A percentile compares a stretch with the other conserved stretches of the same genome.
phyloP scores from a whole-genome alignment of 352 stramenopile genomes.

The Globisporangium emineosum region DNA sequence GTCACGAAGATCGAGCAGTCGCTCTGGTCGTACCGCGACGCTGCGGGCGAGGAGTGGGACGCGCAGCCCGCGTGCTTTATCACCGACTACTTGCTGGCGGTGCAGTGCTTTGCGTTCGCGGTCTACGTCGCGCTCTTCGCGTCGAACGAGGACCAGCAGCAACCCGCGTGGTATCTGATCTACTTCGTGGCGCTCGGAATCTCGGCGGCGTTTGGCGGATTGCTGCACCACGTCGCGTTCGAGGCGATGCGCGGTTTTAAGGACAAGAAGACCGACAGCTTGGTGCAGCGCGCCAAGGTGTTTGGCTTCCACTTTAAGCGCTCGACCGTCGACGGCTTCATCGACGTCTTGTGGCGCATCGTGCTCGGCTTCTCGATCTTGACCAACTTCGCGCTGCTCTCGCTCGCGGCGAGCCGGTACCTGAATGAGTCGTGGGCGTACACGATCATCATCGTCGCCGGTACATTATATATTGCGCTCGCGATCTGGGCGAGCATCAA shows the following conservation, averaged over 20 bases:
- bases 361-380: constrained; percentile 80
- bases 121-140: constrained; percentile 79
- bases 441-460: constrained; percentile 66
- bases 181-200: constrained; percentile 86
- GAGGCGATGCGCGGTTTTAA: constrained; percentile 68
- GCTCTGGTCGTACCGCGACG: constrained; percentile 73
- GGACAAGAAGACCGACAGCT: constrained; percentile 65
- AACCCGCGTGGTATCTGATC: constrained; percentile 75
- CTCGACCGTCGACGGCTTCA: constrained; percentile 65
- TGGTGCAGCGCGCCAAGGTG: constrained; percentile 61
- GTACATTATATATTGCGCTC: constrained; percentile 60
- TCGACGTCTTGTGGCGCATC: constrained; percentile 78
- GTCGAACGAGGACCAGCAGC: constrained; percentile 34
- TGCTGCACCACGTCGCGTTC: constrained; percentile 83
- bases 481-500: constrained; percentile 78
- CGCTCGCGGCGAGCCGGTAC: constrained; percentile 72
- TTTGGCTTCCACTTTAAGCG: constrained; percentile 74
- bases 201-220: constrained; percentile 65
- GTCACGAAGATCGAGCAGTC: constrained; percentile 72
- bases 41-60: constrained; percentile 80
- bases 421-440: constrained; percentile 73
- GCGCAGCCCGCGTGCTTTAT: constrained; percentile 86
- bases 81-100: constrained; percentile 80
- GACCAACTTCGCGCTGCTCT: constrained; percentile 83
- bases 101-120: constrained; percentile 83